These are phyloP conservation scores for Populus hybrid DNA, from an alignment of 441 rosid species.

Conservation along the genomic window DNA sequence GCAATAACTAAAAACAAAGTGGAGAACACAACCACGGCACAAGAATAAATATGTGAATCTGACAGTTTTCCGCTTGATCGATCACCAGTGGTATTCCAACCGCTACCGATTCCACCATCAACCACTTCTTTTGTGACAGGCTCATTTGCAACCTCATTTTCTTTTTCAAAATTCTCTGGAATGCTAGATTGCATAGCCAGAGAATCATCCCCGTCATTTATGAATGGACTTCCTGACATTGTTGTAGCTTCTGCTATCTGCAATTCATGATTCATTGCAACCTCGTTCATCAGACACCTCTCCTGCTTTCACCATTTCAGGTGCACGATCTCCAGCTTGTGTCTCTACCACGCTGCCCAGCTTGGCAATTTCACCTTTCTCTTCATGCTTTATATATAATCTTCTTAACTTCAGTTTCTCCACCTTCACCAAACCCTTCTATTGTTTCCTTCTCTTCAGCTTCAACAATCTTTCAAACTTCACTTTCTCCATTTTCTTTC, in stretches of 20 bases:
- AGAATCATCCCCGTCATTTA: conserved; percentile 4
- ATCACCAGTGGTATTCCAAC: background rate
- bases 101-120: background rate
- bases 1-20: conserved; percentile 18
- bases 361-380: conserved; percentile 1
- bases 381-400: background rate
- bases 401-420: background rate
- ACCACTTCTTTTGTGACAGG: conserved; percentile 14
- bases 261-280: conserved; percentile 12
- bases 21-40: conserved; percentile 7
- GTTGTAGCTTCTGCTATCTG: background rate
- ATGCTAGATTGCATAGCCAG: background rate
- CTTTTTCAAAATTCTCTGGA: conserved; percentile 10
- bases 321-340: background rate
- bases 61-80: background rate
- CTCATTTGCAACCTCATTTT: conserved; percentile 15
- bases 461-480: conserved; percentile 2
- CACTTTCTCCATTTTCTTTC: background rate
- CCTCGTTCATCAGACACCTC: conserved; percentile 1
- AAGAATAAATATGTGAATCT: background rate
- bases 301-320: background rate
- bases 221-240: background rate
- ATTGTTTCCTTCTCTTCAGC: background rate
- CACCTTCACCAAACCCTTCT: background rate
- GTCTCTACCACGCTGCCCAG: background rate